Evolutionary conservation across 768 basidiomycete genomes (phyloP).

Genomic region (Panaeolus cyanescens): DNA sequence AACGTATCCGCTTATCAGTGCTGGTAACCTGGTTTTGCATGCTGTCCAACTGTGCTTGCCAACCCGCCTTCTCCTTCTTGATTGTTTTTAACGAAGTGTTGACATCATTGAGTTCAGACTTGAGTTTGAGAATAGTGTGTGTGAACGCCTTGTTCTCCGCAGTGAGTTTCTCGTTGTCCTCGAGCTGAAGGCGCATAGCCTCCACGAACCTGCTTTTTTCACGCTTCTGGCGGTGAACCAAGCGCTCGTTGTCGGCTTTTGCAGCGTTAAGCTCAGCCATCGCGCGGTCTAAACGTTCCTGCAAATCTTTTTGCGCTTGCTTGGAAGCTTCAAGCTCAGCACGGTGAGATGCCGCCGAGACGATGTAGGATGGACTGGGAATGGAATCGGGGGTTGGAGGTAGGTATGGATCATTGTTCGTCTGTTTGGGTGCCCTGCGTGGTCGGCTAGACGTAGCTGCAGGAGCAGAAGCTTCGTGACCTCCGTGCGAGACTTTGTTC

Average conservation of each 20-base stretch:
- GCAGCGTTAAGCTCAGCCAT: background rate
- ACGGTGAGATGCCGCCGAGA: background rate
- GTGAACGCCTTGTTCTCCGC: background rate
- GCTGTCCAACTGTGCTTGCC: constrained; percentile 12
- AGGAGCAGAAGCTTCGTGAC: background rate
- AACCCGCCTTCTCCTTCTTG: constrained; percentile 11
- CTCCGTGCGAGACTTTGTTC: background rate
- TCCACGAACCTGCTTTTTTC: background rate
- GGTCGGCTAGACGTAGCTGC: background rate
- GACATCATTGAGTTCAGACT: constrained; percentile 3
- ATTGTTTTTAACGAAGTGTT: background rate
- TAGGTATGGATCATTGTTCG: background rate
- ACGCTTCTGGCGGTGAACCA: background rate
- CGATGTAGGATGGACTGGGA: background rate
- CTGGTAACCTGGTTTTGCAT: constrained; percentile 11
- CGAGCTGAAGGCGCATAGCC: constrained; percentile 4
- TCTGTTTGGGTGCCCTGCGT: background rate
- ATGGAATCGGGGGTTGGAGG: background rate
- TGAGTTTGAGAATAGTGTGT: constrained; percentile 1
- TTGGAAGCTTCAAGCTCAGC: background rate
- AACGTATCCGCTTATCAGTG: constrained; percentile 10
- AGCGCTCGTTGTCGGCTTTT: background rate
- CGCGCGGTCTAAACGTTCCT: background rate
- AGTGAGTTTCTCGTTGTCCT: constrained; percentile 9
- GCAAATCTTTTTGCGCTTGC: background rate